Evolutionary conservation across 139 green algal species (phyloP).

Genomic region (Pleodorina starrii): DNA sequence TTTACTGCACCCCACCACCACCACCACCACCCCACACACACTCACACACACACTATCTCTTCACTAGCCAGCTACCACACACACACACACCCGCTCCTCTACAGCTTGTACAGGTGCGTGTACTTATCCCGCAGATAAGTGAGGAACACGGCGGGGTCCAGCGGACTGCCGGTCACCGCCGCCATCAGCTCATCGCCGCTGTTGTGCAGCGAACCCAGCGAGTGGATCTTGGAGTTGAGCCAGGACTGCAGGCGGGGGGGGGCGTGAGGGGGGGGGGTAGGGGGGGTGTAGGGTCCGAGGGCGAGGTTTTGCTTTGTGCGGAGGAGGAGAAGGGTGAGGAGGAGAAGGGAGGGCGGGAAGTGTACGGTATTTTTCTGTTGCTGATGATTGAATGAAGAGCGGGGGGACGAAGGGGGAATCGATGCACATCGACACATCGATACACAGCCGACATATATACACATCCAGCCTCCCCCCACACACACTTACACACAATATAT

Average conservation of each 20-base stretch:
- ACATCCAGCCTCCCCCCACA: no score
- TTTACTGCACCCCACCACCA: no score
- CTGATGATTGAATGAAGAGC: no score
- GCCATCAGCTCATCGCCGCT: conserved; percentile 89
- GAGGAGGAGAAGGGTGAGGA: neutral
- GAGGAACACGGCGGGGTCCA: conserved; percentile 86
- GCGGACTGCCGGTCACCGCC: conserved; percentile 77
- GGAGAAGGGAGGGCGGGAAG: neutral
- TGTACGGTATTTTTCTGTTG: neutral
- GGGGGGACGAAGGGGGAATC: no score
- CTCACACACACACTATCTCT: no score
- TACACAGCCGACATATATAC: no score
- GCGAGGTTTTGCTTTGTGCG: neutral
- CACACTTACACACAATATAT: no score
- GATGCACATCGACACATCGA: no score
- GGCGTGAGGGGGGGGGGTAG: neutral
- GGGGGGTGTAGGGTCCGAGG: neutral
- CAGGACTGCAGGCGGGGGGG: conserved; percentile 61
- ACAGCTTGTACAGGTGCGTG: conserved; percentile 76
- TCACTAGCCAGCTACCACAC: no score
- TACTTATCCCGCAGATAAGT: conserved; percentile 89
- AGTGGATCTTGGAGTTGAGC: conserved; percentile 90
- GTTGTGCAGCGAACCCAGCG: conserved; percentile 76
- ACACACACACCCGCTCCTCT: no score
- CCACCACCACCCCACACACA: no score